Evolutionary conservation across 192 early-diverging fungal species (phyloP), one percentile per base, ranked within the genome.

Genomic region (Coemansia sp.): DNA sequence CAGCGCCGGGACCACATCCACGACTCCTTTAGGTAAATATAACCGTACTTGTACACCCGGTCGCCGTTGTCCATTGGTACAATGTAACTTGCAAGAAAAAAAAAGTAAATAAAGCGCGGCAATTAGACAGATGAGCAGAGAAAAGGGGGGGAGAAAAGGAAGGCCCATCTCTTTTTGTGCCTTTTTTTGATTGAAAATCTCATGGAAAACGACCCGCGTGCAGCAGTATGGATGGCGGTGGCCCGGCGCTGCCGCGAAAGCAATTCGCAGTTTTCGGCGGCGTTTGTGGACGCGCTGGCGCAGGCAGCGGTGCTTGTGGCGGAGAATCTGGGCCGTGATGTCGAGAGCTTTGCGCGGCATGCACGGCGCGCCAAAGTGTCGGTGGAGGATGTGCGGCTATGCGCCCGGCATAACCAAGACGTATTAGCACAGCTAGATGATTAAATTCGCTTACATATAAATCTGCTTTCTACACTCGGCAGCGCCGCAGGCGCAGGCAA

Each of bases 1-100:
- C 89, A 96, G 58, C 94, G 75, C 74, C 93, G 94, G 40, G 90
- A 90, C 96, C 96, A 99, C 63, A 99, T 86, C 79, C 93, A 99
- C 43, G 88, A 83, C 51, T 99, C 95, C 79, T 94, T 95, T 30
- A 76, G 49, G 30, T 58, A 65, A 56, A 76, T 62, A 48, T 69
- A 69, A 30, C 73, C 73, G 31, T 58, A 49, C 63, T 76, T 76
- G 62, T 64, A 64, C 49, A 68, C 51, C 14, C 50, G 34, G n/a
- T 57, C 57, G 28, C 60, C 57, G 47, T 50, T 56, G 30, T 75
- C 71, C 71, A 74, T 74, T 34, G 14, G 34, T 16, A 16, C 42
- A 26, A 11, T 41, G 28, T 26, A 20, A 6, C 10, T 15, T 11
- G 41, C 12, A 6, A 9, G 9, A 34, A 34, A 39, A 6, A 9